Percentiles rank a stretch among this genome's conserved stretches.
phyloP scores from a whole-genome alignment of 352 stramenopile genomes.

The Phytophthora kernoviae region DNA sequence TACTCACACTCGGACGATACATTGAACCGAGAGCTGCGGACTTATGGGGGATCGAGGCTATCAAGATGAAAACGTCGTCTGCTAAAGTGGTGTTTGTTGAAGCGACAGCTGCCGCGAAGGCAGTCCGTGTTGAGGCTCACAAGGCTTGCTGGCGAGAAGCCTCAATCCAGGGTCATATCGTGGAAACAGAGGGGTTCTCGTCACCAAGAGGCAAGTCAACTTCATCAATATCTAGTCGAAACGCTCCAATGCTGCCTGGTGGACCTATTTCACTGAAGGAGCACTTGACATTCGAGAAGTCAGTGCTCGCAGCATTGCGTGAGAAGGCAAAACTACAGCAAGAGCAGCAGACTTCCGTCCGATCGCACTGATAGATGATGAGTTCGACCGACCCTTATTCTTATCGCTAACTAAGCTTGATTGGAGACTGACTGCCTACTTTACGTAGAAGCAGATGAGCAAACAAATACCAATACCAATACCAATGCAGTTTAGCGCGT shows the following conservation, averaged over 20 bases:
- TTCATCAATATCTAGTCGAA: slow-evolving; percentile 10
- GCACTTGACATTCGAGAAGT: slow-evolving; percentile 60
- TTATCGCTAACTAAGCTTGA: slow-evolving; percentile 11
- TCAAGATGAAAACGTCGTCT: slow-evolving; percentile 75
- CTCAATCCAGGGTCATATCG: slow-evolving; percentile 73
- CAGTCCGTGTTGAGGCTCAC: slow-evolving; percentile 74
- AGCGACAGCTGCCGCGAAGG: slow-evolving; percentile 50
- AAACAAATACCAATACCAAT: slow-evolving; percentile 24
- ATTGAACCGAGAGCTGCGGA: slow-evolving; percentile 56
- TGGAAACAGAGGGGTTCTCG: slow-evolving; percentile 55
- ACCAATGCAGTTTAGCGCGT: slow-evolving; percentile 32
- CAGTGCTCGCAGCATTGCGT: slow-evolving; percentile 56
- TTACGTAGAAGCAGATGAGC: slow-evolving; percentile 2
- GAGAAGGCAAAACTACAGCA: slow-evolving; percentile 42
- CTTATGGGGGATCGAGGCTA: slow-evolving; percentile 69
- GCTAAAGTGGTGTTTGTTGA: slow-evolving; percentile 68
- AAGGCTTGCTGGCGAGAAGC: slow-evolving; percentile 73
- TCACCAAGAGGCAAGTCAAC: slow-evolving; percentile 27
- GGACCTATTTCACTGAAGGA: slow-evolving; percentile 58
- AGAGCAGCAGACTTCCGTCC: slow-evolving; percentile 18
- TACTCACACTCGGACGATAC: slow-evolving; percentile 81
- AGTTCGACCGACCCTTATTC: slow-evolving; percentile 15
- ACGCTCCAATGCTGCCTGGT: slow-evolving; percentile 34
- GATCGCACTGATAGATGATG: slow-evolving; percentile 26
- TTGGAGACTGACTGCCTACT: slow-evolving; percentile 6